Evolutionary conservation across 2,329 filamentous ascomycete species (phyloP).

Genomic region (Trichoderma atrobrunneum): DNA sequence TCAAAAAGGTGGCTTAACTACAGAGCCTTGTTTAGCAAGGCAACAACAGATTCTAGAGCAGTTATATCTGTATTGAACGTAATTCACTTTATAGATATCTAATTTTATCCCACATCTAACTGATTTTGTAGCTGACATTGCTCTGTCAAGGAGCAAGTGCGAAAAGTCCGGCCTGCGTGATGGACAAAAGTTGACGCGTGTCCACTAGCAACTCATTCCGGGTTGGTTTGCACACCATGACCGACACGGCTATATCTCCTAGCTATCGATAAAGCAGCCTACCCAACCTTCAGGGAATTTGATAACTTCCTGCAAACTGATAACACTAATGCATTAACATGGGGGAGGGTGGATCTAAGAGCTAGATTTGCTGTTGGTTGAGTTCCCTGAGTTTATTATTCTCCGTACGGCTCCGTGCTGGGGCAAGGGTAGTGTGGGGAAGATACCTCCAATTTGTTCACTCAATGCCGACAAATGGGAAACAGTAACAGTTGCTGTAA

Average conservation of each 20-base stretch:
- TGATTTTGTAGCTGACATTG: background rate
- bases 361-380: conserved; percentile 1
- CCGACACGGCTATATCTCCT: background rate
- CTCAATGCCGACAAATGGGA: background rate
- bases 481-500: background rate
- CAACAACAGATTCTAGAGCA: background rate
- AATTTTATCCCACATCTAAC: background rate
- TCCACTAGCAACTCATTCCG: background rate
- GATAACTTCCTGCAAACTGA: background rate
- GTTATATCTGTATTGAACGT: background rate
- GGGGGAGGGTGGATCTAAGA: background rate
- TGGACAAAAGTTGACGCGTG: background rate
- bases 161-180: background rate
- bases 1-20: too few relatives aligned
- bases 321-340: background rate
- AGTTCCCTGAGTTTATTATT: background rate
- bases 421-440: background rate
- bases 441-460: background rate
- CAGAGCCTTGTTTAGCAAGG: background rate
- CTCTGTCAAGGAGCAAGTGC: background rate
- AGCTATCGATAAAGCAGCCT: background rate
- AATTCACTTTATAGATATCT: too few relatives aligned
- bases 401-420: background rate
- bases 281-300: background rate
- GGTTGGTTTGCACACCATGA: background rate